Percentiles rank a stretch among this genome's conserved stretches.
Conservation (phyloP, 768 basidiomycete species). For the Coprinellus aureogranulatus region DNA sequence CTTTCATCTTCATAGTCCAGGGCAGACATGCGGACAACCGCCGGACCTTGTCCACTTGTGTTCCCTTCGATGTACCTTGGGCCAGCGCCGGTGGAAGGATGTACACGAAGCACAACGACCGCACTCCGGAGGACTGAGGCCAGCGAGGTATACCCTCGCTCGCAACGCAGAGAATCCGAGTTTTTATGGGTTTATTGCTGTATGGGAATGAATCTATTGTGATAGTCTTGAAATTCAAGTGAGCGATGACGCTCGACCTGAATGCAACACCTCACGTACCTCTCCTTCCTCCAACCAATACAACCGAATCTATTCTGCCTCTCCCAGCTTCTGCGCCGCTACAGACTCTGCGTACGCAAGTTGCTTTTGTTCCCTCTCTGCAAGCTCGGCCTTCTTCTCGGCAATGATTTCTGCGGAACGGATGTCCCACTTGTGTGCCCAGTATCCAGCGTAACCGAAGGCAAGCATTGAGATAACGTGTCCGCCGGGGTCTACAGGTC, state of each 20-base stretch:
- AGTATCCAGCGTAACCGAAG: constrained; percentile 76
- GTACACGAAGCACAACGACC: too few relatives aligned
- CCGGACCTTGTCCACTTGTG: too few relatives aligned
- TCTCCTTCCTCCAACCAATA: neutral
- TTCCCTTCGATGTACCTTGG: too few relatives aligned
- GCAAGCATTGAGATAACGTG: constrained; percentile 66
- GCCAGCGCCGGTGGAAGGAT: too few relatives aligned
- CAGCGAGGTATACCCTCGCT: neutral
- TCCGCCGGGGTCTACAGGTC: constrained; percentile 69
- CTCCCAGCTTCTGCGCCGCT: constrained; percentile 18
- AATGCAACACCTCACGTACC: neutral
- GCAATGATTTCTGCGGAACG: constrained; percentile 60
- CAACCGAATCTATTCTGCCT: neutral
- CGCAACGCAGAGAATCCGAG: neutral
- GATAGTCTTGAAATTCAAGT: neutral
- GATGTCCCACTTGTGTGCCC: constrained; percentile 65
- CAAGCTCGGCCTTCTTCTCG: constrained; percentile 60
- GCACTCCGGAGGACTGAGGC: too few relatives aligned
- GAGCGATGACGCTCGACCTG: neutral
- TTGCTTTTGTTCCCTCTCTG: constrained; percentile 44
- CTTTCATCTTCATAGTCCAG: too few relatives aligned
- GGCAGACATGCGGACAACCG: too few relatives aligned
- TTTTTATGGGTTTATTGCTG: neutral
- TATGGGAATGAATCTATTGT: neutral
- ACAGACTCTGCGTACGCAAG: constrained; percentile 30